These are phyloP conservation scores for Pholiota conissans DNA, from an alignment of 768 basidiomycete genomes.

Conservation along the genomic window DNA sequence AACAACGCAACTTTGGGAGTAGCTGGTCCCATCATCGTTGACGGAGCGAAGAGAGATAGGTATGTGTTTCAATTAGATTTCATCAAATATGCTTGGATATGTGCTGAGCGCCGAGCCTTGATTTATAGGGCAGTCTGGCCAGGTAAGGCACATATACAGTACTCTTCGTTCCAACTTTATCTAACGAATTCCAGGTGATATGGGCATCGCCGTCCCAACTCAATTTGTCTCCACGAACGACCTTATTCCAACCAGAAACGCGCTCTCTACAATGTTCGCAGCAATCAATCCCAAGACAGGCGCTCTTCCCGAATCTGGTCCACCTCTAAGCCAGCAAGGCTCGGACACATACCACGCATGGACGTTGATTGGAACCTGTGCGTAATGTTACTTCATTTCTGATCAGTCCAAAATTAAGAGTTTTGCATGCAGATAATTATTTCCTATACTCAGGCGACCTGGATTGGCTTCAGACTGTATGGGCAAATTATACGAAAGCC, in stretches of 20 bases:
- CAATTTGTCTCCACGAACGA: conserved; percentile 65
- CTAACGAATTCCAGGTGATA: conserved; percentile 40
- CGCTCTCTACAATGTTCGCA: conserved; percentile 58
- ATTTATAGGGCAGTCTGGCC: conserved; percentile 53
- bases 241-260: conserved; percentile 54
- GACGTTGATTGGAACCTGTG: conserved; percentile 59
- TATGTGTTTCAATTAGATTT: conserved; percentile 14
- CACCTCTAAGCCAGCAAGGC: conserved; percentile 43
- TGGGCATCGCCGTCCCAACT: conserved; percentile 62
- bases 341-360: conserved; percentile 60
- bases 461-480: conserved; percentile 48
- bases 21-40: conserved; percentile 61
- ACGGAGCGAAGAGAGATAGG: conserved; percentile 61
- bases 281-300: conserved; percentile 52
- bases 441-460: conserved; percentile 54
- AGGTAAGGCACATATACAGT: conserved; percentile 28
- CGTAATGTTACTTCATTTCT: no score
- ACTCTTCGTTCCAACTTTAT: not conserved
- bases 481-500: conserved; percentile 59
- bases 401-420: no score
- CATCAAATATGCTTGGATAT: no score
- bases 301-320: conserved; percentile 55
- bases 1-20: conserved; percentile 57
- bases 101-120: not conserved
- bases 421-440: conserved; percentile 46